Conservation (phyloP, 2,329 filamentous ascomycete genomes). For the Trichoderma endophyticum region DNA sequence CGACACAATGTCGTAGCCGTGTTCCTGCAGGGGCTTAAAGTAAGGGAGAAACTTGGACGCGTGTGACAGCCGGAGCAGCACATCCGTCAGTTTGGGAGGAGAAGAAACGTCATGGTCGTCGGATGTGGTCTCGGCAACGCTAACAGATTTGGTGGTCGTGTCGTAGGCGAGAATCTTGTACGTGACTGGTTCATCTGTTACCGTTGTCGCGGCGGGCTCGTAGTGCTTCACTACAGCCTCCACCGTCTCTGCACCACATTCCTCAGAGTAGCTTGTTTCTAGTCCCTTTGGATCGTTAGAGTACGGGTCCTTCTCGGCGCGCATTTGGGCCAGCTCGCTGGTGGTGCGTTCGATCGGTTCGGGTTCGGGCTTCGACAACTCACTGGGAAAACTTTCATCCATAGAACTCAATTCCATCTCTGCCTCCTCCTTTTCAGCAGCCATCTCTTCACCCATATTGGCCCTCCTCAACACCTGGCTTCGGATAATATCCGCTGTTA, state of each 20-base stretch:
- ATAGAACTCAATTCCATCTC: constrained; percentile 37
- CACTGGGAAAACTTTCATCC: constrained; percentile 40
- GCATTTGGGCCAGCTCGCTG: constrained; percentile 12
- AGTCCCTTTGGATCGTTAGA: constrained; percentile 47
- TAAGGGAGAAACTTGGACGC: constrained; percentile 64
- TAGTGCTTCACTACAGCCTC: constrained; percentile 38
- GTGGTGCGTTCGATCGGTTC: constrained; percentile 27
- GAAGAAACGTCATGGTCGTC: constrained; percentile 46
- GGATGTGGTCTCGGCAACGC: constrained; percentile 59
- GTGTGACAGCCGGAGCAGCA: constrained; percentile 57
- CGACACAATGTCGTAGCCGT: constrained; percentile 66
- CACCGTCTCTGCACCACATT: constrained; percentile 36
- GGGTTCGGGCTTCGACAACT: constrained; percentile 28
- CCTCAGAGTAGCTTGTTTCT: constrained; percentile 46
- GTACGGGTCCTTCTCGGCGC: constrained; percentile 36
- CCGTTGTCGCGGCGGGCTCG: background rate
- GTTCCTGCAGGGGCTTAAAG: constrained; percentile 54
- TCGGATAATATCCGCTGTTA: constrained; percentile 34
- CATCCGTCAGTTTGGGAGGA: constrained; percentile 56
- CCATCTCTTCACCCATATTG: constrained; percentile 21
- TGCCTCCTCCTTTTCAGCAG: constrained; percentile 29
- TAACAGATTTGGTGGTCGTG: constrained; percentile 53
- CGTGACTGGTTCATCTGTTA: constrained; percentile 16
- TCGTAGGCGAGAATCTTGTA: constrained; percentile 70
- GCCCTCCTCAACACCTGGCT: constrained; percentile 31